phyloP scores from a whole-genome alignment of 805 yeast species.

The Wickerhamiella alocasiicola region DNA sequence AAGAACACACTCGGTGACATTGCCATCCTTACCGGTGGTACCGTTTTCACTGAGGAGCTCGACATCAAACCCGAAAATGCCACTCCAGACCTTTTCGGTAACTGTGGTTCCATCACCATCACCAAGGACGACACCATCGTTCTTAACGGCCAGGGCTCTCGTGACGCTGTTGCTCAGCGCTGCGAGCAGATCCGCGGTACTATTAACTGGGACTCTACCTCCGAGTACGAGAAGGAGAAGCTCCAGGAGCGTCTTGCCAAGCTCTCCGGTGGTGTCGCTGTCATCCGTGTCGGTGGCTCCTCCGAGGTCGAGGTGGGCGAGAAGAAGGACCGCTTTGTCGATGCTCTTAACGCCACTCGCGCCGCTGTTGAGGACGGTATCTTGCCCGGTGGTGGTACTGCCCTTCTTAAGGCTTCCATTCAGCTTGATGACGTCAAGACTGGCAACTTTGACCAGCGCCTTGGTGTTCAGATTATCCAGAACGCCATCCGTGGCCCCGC shows the following conservation, averaged over 20 bases:
- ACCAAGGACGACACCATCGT: constrained; percentile 94
- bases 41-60: constrained; percentile 75
- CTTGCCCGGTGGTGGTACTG: constrained; percentile 99
- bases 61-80: constrained; percentile 94
- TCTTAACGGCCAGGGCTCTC: constrained; percentile 82
- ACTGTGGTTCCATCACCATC: constrained; percentile 81
- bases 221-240: constrained; percentile 90
- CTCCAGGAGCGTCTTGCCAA: constrained; percentile 95
- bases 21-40: constrained; percentile 90
- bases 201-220: constrained; percentile 57
- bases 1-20: constrained; percentile 91
- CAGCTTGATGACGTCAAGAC: constrained; percentile 57
- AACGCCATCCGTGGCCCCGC: constrained; percentile 93
- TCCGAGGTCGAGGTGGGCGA: constrained; percentile 98
- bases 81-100: constrained; percentile 77
- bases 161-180: constrained; percentile 69
- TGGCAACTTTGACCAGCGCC: constrained; percentile 87
- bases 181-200: constrained; percentile 87
- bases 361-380: constrained; percentile 99
- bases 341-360: constrained; percentile 95
- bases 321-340: constrained; percentile 98
- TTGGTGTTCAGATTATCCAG: constrained; percentile 88
- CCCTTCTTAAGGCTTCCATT: constrained; percentile 81
- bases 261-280: constrained; percentile 97
- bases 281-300: constrained; percentile 91